Evolutionary conservation across 495 filamentous ascomycete genomes (phyloP).

Genomic region (Penicillium manginii): DNA sequence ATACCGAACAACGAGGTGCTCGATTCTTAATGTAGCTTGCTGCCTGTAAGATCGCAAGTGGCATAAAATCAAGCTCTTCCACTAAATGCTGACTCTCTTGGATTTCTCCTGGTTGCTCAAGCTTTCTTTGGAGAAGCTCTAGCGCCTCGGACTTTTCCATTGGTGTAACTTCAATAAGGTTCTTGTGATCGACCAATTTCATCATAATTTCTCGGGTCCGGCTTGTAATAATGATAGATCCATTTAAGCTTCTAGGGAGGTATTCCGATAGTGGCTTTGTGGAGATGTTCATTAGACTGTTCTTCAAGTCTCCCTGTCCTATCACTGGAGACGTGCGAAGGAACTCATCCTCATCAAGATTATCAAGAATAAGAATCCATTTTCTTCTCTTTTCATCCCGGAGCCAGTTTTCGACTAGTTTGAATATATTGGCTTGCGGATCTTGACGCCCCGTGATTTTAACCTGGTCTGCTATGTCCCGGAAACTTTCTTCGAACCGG

Average conservation of each 20-base stretch:
- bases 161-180: no score
- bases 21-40: constrained; percentile 45
- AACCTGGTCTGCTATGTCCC: background rate
- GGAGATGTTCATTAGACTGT: no score
- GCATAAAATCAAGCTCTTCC: constrained; percentile 42
- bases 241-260: no score
- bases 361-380: constrained; percentile 9
- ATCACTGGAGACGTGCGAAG: background rate
- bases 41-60: constrained; percentile 34
- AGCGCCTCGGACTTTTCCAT: no score
- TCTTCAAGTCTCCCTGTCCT: no score
- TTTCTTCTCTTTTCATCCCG: constrained; percentile 4
- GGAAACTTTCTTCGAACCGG: background rate
- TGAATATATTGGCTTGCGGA: background rate
- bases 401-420: background rate
- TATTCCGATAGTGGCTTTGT: no score
- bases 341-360: constrained; percentile 2
- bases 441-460: background rate
- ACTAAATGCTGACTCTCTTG: constrained; percentile 17
- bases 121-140: no score
- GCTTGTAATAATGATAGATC: no score
- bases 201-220: no score
- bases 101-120: no score
- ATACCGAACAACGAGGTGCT: constrained; percentile 6
- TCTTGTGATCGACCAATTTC: no score